Percentiles rank a stretch among this genome's conserved stretches.
Evolutionary conservation across 176 grass and related monocot species (phyloP).

Genomic region (Cenchrus purpureus): DNA sequence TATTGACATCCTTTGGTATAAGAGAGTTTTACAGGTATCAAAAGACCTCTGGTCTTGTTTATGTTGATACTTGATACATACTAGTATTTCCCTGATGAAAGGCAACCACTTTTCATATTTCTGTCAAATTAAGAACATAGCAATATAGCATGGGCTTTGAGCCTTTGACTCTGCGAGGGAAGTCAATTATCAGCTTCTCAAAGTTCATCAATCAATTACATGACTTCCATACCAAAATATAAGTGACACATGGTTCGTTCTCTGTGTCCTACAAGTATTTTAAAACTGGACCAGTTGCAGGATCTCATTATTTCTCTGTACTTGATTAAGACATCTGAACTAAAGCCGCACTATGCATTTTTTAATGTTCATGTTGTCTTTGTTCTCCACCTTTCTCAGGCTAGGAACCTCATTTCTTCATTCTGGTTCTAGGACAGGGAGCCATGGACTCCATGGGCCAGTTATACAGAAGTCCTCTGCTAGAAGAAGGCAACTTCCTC

Average conservation of each 20-base stretch:
- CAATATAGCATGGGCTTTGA: too few species aligned
- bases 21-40: neutral
- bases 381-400: neutral
- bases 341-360: neutral
- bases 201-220: neutral
- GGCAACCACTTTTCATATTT: neutral
- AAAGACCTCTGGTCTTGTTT: neutral
- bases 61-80: neutral
- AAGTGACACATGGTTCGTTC: neutral
- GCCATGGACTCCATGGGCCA: conserved; percentile 15
- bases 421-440: neutral
- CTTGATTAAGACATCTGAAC: neutral
- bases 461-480: neutral
- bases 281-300: neutral
- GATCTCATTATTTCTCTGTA: neutral
- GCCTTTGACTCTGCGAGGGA: neutral
- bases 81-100: neutral
- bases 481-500: neutral
- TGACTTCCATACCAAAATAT: neutral
- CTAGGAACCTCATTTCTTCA: neutral
- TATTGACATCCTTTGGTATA: neutral
- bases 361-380: neutral
- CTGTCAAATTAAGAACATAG: neutral
- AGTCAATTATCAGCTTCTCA: neutral
- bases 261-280: neutral